These are phyloP conservation scores for Agrocybe pediades DNA, from an alignment of 768 basidiomycete species.

Conservation along the genomic window DNA sequence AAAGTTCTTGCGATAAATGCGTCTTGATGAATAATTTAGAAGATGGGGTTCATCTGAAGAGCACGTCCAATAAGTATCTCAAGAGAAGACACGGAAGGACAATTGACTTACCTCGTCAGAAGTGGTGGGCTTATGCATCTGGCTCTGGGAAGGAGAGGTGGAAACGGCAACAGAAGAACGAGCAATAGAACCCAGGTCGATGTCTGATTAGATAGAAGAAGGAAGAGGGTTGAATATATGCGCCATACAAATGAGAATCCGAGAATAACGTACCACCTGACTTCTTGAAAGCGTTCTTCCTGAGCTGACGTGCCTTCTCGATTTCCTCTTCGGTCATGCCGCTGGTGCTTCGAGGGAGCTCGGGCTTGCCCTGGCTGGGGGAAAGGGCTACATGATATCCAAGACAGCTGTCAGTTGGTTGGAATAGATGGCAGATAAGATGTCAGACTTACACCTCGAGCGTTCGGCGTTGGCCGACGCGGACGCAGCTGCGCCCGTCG, in stretches of 20 bases:
- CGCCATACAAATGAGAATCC: neutral
- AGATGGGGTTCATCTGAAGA: conserved; percentile 3
- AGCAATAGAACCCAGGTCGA: conserved; percentile 79
- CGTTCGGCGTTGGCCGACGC: conserved; percentile 8
- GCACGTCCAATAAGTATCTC: neutral
- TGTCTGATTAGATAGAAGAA: conserved; percentile 22
- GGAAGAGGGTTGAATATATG: neutral
- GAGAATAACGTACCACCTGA: conserved; percentile 42
- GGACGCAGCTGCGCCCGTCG: conserved; percentile 18
- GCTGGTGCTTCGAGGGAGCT: conserved; percentile 37
- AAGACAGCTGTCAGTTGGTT: neutral
- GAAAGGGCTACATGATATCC: conserved; percentile 18
- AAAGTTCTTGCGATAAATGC: neutral
- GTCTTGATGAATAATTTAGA: conserved; percentile 10
- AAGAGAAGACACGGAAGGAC: neutral
- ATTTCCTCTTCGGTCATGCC: conserved; percentile 65
- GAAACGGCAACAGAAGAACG: conserved; percentile 77
- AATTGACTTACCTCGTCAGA: conserved; percentile 2
- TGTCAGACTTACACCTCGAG: conserved; percentile 11
- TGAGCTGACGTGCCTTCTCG: conserved; percentile 62
- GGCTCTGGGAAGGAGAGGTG: conserved; percentile 42
- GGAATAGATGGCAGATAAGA: neutral
- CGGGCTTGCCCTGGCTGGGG: conserved; percentile 27
- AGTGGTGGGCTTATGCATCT: neutral
- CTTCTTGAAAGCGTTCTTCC: conserved; percentile 79